Percentiles rank a stretch among this genome's conserved stretches.
Evolutionary conservation across 352 stramenopile species (phyloP).

Genomic region (Globisporangium cylindrosporum): DNA sequence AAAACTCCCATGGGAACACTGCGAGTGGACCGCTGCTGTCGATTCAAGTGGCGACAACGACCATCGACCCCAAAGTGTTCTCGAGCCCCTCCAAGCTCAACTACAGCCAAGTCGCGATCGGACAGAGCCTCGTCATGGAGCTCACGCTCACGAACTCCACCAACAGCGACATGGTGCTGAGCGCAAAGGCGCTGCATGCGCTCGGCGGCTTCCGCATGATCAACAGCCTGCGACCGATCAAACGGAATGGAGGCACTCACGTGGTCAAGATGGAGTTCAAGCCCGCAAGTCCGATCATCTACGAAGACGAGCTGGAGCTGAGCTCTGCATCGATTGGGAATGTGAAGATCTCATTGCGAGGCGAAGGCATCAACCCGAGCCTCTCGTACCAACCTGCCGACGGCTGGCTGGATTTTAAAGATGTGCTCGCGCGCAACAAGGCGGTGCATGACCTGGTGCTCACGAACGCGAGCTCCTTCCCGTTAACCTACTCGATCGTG

Average conservation of each 20-base stretch:
- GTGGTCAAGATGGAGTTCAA: slow-evolving; percentile 64
- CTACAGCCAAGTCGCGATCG: slow-evolving; percentile 89
- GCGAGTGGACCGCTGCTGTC: slow-evolving; percentile 32
- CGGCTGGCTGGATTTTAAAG: slow-evolving; percentile 60
- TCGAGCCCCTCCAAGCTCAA: slow-evolving; percentile 44
- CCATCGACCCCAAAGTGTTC: slow-evolving; percentile 49
- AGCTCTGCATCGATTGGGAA: slow-evolving; percentile 26
- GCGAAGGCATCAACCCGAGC: slow-evolving; percentile 78
- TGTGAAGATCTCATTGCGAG: slow-evolving; percentile 39
- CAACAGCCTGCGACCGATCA: slow-evolving; percentile 57
- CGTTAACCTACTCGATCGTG: slow-evolving; percentile 52
- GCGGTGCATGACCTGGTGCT: slow-evolving; percentile 46
- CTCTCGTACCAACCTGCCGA: slow-evolving; percentile 62
- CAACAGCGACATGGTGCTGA: slow-evolving; percentile 33
- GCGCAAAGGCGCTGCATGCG: slow-evolving; percentile 62
- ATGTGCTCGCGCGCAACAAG: slow-evolving; percentile 58
- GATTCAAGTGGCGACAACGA: slow-evolving; percentile 66
- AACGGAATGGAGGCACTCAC: slow-evolving; percentile 20
- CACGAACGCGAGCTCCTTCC: slow-evolving; percentile 64
- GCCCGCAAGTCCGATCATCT: slow-evolving; percentile 47
- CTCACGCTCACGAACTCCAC: slow-evolving; percentile 63
- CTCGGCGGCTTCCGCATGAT: slow-evolving; percentile 83
- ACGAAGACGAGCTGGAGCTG: slow-evolving; percentile 74
- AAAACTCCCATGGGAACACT: not conserved
- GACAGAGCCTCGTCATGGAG: slow-evolving; percentile 50